These are phyloP conservation scores for Neotropicomus parvogracilis DNA, from an alignment of 1,284 basidiomycete genomes.

Conservation along the genomic window DNA sequence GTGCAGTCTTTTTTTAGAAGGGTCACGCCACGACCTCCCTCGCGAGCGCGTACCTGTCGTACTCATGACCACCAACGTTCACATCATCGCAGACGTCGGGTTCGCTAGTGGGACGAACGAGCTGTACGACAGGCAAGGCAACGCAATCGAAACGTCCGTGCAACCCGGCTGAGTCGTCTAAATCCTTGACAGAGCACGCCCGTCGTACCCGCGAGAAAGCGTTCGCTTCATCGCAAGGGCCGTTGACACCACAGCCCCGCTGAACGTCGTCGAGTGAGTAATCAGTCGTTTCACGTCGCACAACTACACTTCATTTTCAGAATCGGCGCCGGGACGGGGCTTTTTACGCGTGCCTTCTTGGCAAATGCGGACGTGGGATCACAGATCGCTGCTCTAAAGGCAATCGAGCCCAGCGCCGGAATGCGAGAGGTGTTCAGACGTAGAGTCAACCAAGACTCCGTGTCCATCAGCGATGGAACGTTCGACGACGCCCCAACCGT, in stretches of 20 bases:
- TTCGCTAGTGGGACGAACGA: constrained; percentile 72
- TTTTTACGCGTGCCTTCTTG: constrained; percentile 75
- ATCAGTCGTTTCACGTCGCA: not conserved
- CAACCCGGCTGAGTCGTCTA: no score
- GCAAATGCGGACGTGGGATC: constrained; percentile 54
- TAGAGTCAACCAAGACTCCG: constrained; percentile 48
- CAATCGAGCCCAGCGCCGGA: constrained; percentile 70
- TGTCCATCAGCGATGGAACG: constrained; percentile 54
- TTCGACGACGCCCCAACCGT: constrained; percentile 56
- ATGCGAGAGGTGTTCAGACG: constrained; percentile 63
- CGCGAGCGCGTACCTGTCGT: no score
- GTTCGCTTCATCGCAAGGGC: constrained; percentile 53
- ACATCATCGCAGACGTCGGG: constrained; percentile 58
- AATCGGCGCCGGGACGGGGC: constrained; percentile 71
- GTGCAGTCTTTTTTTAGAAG: not conserved
- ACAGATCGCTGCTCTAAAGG: constrained; percentile 49
- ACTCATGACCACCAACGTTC: constrained; percentile 37
- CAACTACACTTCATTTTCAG: constrained; percentile 31
- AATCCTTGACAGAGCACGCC: constrained; percentile 45
- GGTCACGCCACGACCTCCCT: no score
- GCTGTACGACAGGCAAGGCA: constrained; percentile 50
- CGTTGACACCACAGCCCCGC: constrained; percentile 32
- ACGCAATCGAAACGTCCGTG: not conserved
- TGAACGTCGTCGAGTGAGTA: constrained; percentile 69
- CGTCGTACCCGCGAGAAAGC: constrained; percentile 62